phyloP scores from a whole-genome alignment of 2,329 filamentous ascomycete species.

The Ophiostoma angusticollis region DNA sequence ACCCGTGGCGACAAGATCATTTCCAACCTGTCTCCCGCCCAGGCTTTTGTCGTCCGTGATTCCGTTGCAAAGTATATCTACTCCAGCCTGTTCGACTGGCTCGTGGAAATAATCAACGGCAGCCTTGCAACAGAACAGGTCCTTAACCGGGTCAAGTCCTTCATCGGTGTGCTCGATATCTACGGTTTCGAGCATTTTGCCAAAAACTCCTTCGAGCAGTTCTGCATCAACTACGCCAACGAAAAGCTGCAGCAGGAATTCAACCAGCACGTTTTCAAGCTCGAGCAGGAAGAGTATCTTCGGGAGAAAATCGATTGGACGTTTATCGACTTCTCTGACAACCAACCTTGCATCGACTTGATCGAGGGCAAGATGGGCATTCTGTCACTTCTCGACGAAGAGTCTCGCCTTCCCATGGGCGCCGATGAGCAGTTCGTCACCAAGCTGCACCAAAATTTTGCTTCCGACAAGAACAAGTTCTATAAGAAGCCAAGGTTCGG shows the following conservation, averaged over 20 bases:
- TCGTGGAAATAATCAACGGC: slow-evolving; percentile 91
- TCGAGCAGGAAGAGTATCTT: slow-evolving; percentile 96
- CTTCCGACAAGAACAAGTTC: slow-evolving; percentile 81
- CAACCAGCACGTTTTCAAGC: slow-evolving; percentile 97
- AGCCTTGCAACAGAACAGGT: slow-evolving; percentile 85
- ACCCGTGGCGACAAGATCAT: slow-evolving; percentile 96
- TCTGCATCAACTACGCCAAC: slow-evolving; percentile 99
- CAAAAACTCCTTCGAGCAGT: slow-evolving; percentile 99
- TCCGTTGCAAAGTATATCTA: slow-evolving; percentile 99
- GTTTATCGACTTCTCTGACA: slow-evolving; percentile 98
- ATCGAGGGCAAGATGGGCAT: slow-evolving; percentile 96
- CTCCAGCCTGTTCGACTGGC: slow-evolving; percentile 95
- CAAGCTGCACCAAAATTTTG: slow-evolving; percentile 91
- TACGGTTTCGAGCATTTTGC: slow-evolving; percentile 99
- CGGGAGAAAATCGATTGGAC: slow-evolving; percentile 97
- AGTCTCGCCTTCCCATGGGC: slow-evolving; percentile 92
- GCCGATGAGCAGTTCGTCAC: slow-evolving; percentile 94
- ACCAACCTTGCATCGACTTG: slow-evolving; percentile 95
- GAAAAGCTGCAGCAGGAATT: slow-evolving; percentile 99
- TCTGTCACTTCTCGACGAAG: slow-evolving; percentile 83
- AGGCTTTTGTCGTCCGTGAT: slow-evolving; percentile 87
- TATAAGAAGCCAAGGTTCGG: slow-evolving; percentile 98
- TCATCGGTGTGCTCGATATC: slow-evolving; percentile 98
- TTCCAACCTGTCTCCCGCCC: slow-evolving; percentile 85
- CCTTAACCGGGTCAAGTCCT: slow-evolving; percentile 66